phyloP scores from a whole-genome alignment of 2,329 filamentous ascomycete species.

The Blastomyces parvus region DNA sequence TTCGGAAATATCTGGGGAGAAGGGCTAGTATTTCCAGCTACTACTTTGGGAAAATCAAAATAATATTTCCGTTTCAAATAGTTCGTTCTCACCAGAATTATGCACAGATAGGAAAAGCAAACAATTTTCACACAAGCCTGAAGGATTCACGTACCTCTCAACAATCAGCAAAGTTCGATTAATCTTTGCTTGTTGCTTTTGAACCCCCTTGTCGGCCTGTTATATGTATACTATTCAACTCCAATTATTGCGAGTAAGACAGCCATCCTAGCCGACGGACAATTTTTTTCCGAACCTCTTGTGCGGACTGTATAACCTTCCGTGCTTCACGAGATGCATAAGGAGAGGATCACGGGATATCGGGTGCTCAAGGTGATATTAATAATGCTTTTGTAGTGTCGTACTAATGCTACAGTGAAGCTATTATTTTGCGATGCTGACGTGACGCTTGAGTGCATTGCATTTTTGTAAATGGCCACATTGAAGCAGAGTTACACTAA shows the following conservation, averaged over 20 bases:
- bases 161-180: not conserved
- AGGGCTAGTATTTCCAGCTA: constrained; percentile 20
- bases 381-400: constrained; percentile 37
- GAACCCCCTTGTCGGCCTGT: not conserved
- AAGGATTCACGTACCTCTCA: not conserved
- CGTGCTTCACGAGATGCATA: too few relatives aligned
- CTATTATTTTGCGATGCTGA: constrained; percentile 76
- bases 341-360: not conserved
- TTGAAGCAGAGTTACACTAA: not conserved
- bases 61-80: not conserved
- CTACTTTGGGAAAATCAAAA: constrained; percentile 17
- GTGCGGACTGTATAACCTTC: not conserved
- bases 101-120: not conserved
- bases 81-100: not conserved
- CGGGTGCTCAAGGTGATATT: not conserved
- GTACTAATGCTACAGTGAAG: constrained; percentile 84
- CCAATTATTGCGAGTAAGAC: constrained; percentile 30
- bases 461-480: constrained; percentile 45
- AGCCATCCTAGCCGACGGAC: constrained; percentile 46
- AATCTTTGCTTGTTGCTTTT: not conserved
- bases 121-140: too few relatives aligned
- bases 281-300: constrained; percentile 36
- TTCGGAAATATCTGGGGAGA: too few relatives aligned
- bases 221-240: not conserved
- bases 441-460: constrained; percentile 85